Evolutionary conservation across 495 filamentous ascomycete species (phyloP).

Genomic region (Mycothermus thermophilus): DNA sequence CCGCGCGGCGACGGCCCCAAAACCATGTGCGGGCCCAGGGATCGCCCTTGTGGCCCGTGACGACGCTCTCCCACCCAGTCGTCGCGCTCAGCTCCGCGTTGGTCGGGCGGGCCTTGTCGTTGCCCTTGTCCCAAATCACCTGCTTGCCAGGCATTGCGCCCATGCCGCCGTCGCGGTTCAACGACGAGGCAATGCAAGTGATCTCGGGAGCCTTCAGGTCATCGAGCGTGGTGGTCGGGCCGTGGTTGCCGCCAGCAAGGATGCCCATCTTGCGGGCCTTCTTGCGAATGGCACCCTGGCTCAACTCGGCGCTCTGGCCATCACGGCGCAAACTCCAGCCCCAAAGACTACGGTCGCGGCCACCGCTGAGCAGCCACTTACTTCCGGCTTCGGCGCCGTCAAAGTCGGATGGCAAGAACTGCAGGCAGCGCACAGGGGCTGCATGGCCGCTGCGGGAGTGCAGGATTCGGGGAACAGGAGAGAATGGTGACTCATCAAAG

Average conservation of each 20-base stretch:
- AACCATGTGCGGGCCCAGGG: conserved; percentile 88
- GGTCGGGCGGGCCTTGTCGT: conserved; percentile 40
- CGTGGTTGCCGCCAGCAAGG: conserved; percentile 36
- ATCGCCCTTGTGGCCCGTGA: conserved; percentile 86
- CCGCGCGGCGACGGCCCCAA: conserved; percentile 85
- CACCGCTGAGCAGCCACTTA: conserved; percentile 90
- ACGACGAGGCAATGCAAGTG: conserved; percentile 73
- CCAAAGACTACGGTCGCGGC: conserved; percentile 80
- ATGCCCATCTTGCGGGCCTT: conserved; percentile 75
- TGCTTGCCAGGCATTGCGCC: conserved; percentile 56
- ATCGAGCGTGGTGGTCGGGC: conserved; percentile 46
- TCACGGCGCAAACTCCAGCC: conserved; percentile 89
- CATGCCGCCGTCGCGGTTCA: conserved; percentile 89
- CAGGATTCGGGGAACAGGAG: conserved; percentile 66
- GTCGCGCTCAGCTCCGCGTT: conserved; percentile 46
- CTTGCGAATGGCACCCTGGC: conserved; percentile 69
- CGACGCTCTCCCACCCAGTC: conserved; percentile 91
- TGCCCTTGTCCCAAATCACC: conserved; percentile 63
- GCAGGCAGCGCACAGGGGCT: conserved; percentile 61
- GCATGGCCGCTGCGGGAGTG: conserved; percentile 81
- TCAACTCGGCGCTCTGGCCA: conserved; percentile 84
- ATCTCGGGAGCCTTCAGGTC: conserved; percentile 80
- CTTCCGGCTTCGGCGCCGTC: conserved; percentile 77
- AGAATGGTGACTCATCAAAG: conserved; percentile 77
- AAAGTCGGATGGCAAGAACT: conserved; percentile 71